Base-by-base conservation (phyloP, 2,329 filamentous ascomycete species). In the Macrophomina tecta region DNA sequence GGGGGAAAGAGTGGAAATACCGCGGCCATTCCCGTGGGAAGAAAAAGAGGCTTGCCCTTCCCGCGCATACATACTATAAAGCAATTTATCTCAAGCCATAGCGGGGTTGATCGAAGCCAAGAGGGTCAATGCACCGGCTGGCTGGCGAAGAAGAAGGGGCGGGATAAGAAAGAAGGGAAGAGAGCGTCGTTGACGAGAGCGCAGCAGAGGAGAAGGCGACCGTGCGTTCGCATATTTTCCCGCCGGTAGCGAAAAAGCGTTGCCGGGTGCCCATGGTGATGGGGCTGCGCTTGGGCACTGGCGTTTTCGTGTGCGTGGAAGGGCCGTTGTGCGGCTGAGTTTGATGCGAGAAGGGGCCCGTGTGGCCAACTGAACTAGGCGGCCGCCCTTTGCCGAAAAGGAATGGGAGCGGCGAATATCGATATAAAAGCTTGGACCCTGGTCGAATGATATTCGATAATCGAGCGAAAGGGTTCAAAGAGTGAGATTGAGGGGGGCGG, bases 361-460 rank as follows among this genome's bases (percentile, higher is more conserved):
- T 45, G 42, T 45, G 42, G 42, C 42, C 5, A 45, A 14, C 16
- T 45, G 1, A 38, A 12, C 11, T 12, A 7, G 23, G 23, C 23
- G 23, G 6, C 7, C 11, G 36, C 36, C 12, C 16, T 45, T 45
- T 45, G 42, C 42, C 42, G 42, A 40, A 23, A 36, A 55, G 52
- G 34, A 58, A 30, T 42, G 30, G 34, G 16, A 36, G 28, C 30
- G 55, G 53, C 52, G 52, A 18, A 38, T 34, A 34, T 38, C 34
- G 52, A 36, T 55, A 18, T 34, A 36, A 11, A 23, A 32, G 56
- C 56, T 61, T 30, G 42, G 56, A 34, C 56, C 40, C 23, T 23
- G 23, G 56, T 61, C 28, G 56, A 46, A 45, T 46, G 56, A 61
- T 61, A 61, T 61, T 46, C 40, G 56, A 61, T 61, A 61, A 28